Base-by-base conservation (phyloP, 2,329 filamentous ascomycete genomes). In the Exophiala dermatitidis region DNA sequence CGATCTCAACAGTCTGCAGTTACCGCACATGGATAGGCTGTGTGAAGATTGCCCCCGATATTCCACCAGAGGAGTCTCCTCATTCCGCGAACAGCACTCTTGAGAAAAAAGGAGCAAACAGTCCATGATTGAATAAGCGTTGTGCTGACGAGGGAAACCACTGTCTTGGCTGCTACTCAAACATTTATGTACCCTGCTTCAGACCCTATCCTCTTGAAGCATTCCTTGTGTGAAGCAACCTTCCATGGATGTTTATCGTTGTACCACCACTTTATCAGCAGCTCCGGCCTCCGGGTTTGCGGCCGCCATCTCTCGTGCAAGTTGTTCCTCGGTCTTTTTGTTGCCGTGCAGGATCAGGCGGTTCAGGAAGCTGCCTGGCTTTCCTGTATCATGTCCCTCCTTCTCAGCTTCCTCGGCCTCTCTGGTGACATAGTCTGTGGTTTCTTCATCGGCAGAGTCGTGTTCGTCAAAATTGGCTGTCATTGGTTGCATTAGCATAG, bases 261-360 rank as follows among this genome's bases (percentile, higher is more conserved):
- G 50, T 26, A 47, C 52, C 4, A 56, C 50, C 30, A 49, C 46
- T 38, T 46, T 52, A 37, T 56, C 53, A 9, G 53, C 41, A 12
- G 29, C 38, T 6, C 49, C 50, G n/a, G 56, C 49, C 19, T 48
- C 44, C 3, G 53, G 34, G 29, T 56, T 56, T 7, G 48, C 40
- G 12, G 53, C 57, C 9, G 57, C 57, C 32, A 42, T 36, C 38
- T 59, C 57, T 19, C 53, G 50, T 19, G 54, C 57, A 48, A 59
- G 34, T 42, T 57, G 57, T n/a, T 59, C 54, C 38, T 60, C 57
- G 30, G 60, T 62, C 55, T 62, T 62, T 50, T 61, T 58, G 55
- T 62, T 62, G 46, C 60, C 60, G 48, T 61, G 59, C 30, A 48
- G 44, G 46, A 62, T 62, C 55, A 61, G 53, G n/a, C 60, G 54